Evolutionary conservation across 1,284 basidiomycete genomes (phyloP), one percentile per base, ranked within the genome.

Genomic region (Boletus smithii): DNA sequence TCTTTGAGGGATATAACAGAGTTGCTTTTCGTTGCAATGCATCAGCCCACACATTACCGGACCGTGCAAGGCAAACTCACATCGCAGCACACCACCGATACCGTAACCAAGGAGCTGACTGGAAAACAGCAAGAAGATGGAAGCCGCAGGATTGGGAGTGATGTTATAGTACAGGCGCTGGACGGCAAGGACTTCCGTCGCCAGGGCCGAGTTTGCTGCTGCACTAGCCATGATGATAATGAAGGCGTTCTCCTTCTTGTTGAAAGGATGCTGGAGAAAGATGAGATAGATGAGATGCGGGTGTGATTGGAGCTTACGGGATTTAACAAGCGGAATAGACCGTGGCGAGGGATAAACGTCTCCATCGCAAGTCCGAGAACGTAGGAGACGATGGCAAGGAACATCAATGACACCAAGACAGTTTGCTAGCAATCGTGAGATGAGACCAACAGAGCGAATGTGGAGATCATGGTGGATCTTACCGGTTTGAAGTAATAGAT

Each of bases 211-310:
- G 5, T 75, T 75, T 2, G 80, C 75, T 1, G 83, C 81, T 5
- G 85, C 81, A 30, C 79, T 80, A 2, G 83, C 63, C 80, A 86
- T 83, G 55, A 86, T 83, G 17, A 83, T 74, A 31, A 85, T 79
- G 23, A 78, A 77, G 0, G 79, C 78, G 61, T 83, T 79, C 57
- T 85, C 78, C 49, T 73, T 73, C 53, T 68, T 70, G 50, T 72
- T 70, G 59, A 70, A 69, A 11, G 71, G 65, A 46, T 70, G 65
- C 76, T 74, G 42, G 8, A 26, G 9, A 11, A 10, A 2, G 22
- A 14, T 57, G 24, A 54, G 42, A 49, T 1, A 6, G 11, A 61
- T 3, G 58, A 56, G 40, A 65, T 3, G 53, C 37, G 35, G 20
- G 37, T 42, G 6, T 31, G 2, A 31, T 17, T 11, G 10, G 38